Evolutionary conservation across 2,329 filamentous ascomycete species (phyloP), one percentile per base, ranked within the genome.

Genomic region (Triangularia verruculosa): DNA sequence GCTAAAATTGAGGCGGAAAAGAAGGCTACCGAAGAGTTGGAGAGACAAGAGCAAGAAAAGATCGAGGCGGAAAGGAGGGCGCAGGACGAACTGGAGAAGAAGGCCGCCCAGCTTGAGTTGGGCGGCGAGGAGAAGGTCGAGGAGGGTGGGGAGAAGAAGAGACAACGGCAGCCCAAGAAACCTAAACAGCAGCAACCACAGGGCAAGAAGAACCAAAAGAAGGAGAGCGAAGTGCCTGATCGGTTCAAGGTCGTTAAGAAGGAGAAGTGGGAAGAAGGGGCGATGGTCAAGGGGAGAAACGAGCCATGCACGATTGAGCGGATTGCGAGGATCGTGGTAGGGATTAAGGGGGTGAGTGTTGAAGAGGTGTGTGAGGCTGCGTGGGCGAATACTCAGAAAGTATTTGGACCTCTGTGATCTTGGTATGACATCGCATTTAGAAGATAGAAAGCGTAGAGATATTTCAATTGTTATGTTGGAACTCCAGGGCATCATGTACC

Each of bases 211-310:
- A 78, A 82, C 54, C 79, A 83, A 69, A 86, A 85, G 71, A 85
- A 85, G 68, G 81, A 90, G 68, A 81, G 86, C 4, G 88, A 89
- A 59, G 86, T 90, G 1, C 89, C 89, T 0, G 82, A 87, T 59
- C 79, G 92, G 32, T 95, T 89, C 70, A 96, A 91, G 77, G 83
- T 88, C 4, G 90, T 97, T 28, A 99, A 98, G 82, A 98, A 97
- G 79, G 95, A 99, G 79, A 96, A 91, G 75, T 99, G 93, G 89
- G 85, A 86, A 53, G 87, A 91, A 71, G 94, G 93, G 0, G 83
- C 83, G 47, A 94, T 97, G 91, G 86, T 99, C 60, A 99, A 98
- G 78, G 92, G 94, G 0, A 86, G 95, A 65, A 99, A 99, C 74
- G 95, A 99, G 77, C 92, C 94, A 9, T 93, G 90, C 70, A 89